Percentiles rank a stretch among this genome's conserved stretches.
phyloP scores from a whole-genome alignment of 2,329 filamentous ascomycete genomes.

The Akanthomyces uredinophilus region DNA sequence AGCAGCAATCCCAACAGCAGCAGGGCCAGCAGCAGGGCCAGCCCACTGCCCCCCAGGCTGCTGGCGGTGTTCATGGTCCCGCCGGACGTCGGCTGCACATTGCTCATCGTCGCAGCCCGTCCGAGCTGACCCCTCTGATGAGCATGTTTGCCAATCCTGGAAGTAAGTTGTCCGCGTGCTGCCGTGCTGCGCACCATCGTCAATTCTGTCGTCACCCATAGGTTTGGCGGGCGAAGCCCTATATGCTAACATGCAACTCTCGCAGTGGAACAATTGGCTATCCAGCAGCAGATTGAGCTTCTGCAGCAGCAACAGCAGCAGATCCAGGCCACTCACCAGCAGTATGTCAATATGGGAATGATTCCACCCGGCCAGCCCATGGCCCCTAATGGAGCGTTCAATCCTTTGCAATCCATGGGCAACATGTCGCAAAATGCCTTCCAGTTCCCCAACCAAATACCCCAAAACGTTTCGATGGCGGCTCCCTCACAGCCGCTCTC shows the following conservation, averaged over 20 bases:
- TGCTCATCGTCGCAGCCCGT: conserved; percentile 92
- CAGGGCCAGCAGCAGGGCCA: conserved; percentile 25
- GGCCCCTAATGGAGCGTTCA: conserved; percentile 64
- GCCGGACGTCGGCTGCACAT: conserved; percentile 90
- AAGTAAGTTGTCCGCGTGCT: conserved; percentile 46
- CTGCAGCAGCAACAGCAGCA: conserved; percentile 97
- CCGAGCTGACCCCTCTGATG: conserved; percentile 95
- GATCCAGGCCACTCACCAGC: conserved; percentile 91
- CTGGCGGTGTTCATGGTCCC: conserved; percentile 63
- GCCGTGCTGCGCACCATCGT: background rate
- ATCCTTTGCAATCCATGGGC: conserved; percentile 74
- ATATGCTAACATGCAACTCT: conserved; percentile 13
- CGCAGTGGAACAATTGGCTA: conserved; percentile 91
- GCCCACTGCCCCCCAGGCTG: conserved; percentile 37
- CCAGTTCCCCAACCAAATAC: conserved; percentile 78
- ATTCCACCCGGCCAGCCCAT: conserved; percentile 77
- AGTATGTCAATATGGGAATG: conserved; percentile 97
- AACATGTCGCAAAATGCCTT: conserved; percentile 78
- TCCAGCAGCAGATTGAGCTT: conserved; percentile 96
- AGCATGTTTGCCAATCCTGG: conserved; percentile 71
- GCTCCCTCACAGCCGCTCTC: conserved; percentile 72
- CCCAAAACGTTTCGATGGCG: conserved; percentile 68
- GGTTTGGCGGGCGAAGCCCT: background rate
- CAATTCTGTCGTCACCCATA: background rate
- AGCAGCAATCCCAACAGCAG: conserved; percentile 40